Base-by-base conservation (phyloP, 2,329 filamentous ascomycete species). In the Pseudogymnoascus sp. region DNA sequence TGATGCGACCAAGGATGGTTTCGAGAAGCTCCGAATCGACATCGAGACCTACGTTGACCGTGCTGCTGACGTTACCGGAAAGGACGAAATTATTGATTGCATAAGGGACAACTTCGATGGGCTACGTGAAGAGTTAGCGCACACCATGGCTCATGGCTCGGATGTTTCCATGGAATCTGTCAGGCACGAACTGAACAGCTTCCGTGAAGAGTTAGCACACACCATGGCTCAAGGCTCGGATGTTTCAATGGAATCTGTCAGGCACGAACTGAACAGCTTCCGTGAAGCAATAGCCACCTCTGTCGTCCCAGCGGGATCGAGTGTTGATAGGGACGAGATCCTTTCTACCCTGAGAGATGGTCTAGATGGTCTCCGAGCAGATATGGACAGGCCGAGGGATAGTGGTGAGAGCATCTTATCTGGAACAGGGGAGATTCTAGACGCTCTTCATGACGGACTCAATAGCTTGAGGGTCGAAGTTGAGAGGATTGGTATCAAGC, bases 361-460 rank as follows among this genome's bases (percentile, higher is more conserved):
- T 1, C 81, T 97, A 38, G 89, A 90, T 64, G 84, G 83, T 45
- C 81, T 97, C 35, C 84, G 91, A 4, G 81, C 84, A 14, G 93
- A 97, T 67, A 83, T 96, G 59, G 79, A 83, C 66, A 88, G 65
- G 35, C 67, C 69, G 14, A 66, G 67, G n/a, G 67, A 69, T 18
- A 67, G 63, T 31, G 68, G 69, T 41, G 71, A 73, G 45, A 71
- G 68, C 60, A 62, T 69, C 61, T 52, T 69, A 21, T 70, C 70
- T 14, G 91, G 93, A 66, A 93, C 91, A 0, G 89, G 91, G 60
- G 92, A 97, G 71, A 90, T 96, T 9, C 80, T 97, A 1, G 91
- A 96, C 71, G 90, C 93, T 0, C 80, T 97, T 61, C 93, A 96
- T 64, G 92, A 97, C 73, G 93, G 93, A 1, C 82, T 97, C 5